phyloP scores from a whole-genome alignment of 305 asterid genomes.

The Fraxinus xanthoxyloides region DNA sequence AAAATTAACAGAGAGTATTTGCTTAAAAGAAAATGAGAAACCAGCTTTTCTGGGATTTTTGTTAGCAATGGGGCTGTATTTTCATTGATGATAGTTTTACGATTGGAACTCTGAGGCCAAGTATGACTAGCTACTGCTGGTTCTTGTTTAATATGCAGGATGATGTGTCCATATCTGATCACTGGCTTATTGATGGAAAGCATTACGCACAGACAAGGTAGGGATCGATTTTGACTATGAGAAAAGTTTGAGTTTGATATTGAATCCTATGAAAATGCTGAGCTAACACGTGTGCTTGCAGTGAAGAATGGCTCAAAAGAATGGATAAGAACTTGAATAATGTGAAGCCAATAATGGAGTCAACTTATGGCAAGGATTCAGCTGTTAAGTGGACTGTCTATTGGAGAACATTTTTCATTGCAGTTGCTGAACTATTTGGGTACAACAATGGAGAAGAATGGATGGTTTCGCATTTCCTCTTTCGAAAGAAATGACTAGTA shows the following conservation, averaged over 20 bases:
- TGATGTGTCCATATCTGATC: slow-evolving; percentile 69
- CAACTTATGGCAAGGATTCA: slow-evolving; percentile 82
- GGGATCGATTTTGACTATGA: not conserved
- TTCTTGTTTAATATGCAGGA: slow-evolving; percentile 47
- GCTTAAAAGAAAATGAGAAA: not conserved
- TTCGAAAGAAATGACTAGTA: slow-evolving; percentile 49
- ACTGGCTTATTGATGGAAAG: slow-evolving; percentile 86
- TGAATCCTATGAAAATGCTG: not conserved
- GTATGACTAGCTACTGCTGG: not conserved
- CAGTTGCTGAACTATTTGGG: slow-evolving; percentile 75
- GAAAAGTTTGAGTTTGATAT: not conserved
- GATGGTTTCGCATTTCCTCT: slow-evolving; percentile 83
- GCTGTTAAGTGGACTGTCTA: slow-evolving; percentile 83
- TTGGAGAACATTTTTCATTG: slow-evolving; percentile 91
- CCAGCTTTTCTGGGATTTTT: not conserved
- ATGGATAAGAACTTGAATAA: slow-evolving; percentile 57
- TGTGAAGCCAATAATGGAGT: slow-evolving; percentile 67
- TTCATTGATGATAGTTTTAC: not conserved
- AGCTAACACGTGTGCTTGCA: slow-evolving; percentile 30
- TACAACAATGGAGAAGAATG: slow-evolving; percentile 89
- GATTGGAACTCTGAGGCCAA: not conserved
- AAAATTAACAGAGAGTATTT: not conserved
- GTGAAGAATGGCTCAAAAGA: slow-evolving; percentile 92
- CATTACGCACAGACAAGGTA: slow-evolving; percentile 87
- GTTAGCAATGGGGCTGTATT: not conserved